Evolutionary conservation across 805 yeast species (phyloP).

Genomic region (Wickerhamiella bombiphila): DNA sequence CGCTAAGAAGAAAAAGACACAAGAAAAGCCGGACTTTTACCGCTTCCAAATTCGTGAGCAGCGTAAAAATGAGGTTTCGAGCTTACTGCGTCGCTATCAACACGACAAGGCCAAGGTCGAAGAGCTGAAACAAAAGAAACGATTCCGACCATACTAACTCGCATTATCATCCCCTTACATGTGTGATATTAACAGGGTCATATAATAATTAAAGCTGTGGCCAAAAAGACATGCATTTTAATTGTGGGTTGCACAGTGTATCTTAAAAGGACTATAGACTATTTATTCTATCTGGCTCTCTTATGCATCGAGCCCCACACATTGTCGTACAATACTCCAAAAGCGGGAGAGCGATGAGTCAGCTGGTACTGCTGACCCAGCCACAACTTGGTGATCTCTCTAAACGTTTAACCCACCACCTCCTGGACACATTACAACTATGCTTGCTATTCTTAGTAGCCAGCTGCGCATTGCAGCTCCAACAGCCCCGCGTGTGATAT

Average conservation of each 20-base stretch:
- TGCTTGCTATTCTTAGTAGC: neutral
- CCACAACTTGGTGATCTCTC: neutral
- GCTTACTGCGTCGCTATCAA: constrained; percentile 66
- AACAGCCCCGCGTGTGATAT: too few species aligned
- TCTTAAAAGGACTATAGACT: too few species aligned
- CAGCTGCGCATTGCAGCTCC: neutral
- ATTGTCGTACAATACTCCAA: too few species aligned
- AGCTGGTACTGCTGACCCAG: neutral
- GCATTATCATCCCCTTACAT: too few species aligned
- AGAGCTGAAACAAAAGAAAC: constrained; percentile 62
- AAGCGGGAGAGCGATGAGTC: too few species aligned
- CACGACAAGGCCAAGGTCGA: constrained; percentile 79
- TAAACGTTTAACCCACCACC: neutral
- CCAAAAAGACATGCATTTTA: too few species aligned
- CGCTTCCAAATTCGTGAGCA: constrained; percentile 89
- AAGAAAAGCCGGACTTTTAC: constrained; percentile 82
- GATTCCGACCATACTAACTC: constrained; percentile 66
- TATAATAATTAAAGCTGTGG: too few species aligned
- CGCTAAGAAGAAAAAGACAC: constrained; percentile 39
- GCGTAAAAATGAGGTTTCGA: constrained; percentile 86
- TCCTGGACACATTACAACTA: neutral
- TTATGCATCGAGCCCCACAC: too few species aligned
- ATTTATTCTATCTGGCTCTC: neutral
- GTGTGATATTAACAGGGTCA: too few species aligned
- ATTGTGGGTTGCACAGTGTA: too few species aligned